Evolutionary conservation across 306 rosid genomes (phyloP), one percentile per base, ranked within the genome.

Genomic region (Purshia tridentata): DNA sequence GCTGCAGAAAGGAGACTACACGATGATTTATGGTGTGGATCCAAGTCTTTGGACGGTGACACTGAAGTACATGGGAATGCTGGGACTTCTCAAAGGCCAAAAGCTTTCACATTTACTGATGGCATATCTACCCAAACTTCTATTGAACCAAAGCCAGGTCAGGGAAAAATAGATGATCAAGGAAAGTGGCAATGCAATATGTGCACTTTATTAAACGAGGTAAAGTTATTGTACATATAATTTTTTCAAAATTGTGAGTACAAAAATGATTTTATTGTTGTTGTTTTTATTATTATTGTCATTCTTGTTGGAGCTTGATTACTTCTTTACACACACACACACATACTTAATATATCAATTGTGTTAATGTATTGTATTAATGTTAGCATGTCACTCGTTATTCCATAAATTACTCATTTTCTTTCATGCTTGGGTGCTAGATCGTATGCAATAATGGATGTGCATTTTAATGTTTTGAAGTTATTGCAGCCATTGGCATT

Each of bases 11-110:
- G 88, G 81, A 81, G 92, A 83, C 67, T 83, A 60, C 86, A 76
- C 20, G 92, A 85, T 79, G 92, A 88, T 76, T 52, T 77, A 67
- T 88, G 92, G 92, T 88, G 92, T 75, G 88, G 88, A 54, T 87
- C 84, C 77, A 78, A 83, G 67, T 67, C 81, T 55, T 6, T 15
- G 23, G 74, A 65, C 58, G 55, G 75, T 59, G 70, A 77, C 60
- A 52, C 78, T 56, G 68, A n/a, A 39, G 37, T 74, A 41, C 79
- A 76, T 4, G 73, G 65, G 41, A 76, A 75, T 20, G 48, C 37
- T 45, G 75, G 78, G 58, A 47, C 84, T 52, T 81, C 84, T 75
- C 72, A 63, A 54, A 67, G 64, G 65, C 68, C 79, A 47, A 35
- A 63, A 67, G 65, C 37, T 6, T 53, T 70, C 54, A 55, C 55